Evolutionary conservation across 176 grass and related monocot species (phyloP).

Genomic region (Oryza punctata): DNA sequence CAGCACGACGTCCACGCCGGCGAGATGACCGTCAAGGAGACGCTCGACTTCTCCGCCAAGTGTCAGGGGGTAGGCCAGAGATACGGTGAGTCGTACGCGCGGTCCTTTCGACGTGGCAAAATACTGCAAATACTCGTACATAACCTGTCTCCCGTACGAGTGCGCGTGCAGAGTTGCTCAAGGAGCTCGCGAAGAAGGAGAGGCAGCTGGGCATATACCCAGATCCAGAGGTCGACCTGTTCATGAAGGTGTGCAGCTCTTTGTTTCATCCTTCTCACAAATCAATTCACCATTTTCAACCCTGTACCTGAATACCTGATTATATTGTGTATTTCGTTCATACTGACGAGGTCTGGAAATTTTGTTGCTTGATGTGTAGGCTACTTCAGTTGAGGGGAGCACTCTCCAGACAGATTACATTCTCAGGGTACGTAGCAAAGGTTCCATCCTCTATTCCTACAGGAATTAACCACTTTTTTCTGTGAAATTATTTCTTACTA

Average conservation of each 20-base stretch:
- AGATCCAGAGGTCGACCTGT: conserved; percentile 92
- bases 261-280: not conserved
- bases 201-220: conserved; percentile 75
- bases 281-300: not conserved
- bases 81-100: conserved; percentile 48
- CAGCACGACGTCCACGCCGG: conserved; percentile 90
- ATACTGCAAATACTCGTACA: not conserved
- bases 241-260: conserved; percentile 90
- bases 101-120: not conserved
- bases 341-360: not conserved
- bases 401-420: conserved; percentile 97
- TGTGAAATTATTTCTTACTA: too few relatives aligned
- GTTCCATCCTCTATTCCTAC: not conserved
- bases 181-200: conserved; percentile 87
- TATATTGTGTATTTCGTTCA: not conserved
- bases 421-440: conserved; percentile 68
- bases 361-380: conserved; percentile 36
- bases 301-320: too few relatives aligned
- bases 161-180: conserved; percentile 66
- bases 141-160: too few relatives aligned
- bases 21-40: conserved; percentile 98
- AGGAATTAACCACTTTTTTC: not conserved
- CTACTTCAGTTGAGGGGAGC: conserved; percentile 93
- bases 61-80: conserved; percentile 88
- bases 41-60: conserved; percentile 90